Evolutionary conservation across 345 rosid species (phyloP).

Genomic region (Corymbia maculata): DNA sequence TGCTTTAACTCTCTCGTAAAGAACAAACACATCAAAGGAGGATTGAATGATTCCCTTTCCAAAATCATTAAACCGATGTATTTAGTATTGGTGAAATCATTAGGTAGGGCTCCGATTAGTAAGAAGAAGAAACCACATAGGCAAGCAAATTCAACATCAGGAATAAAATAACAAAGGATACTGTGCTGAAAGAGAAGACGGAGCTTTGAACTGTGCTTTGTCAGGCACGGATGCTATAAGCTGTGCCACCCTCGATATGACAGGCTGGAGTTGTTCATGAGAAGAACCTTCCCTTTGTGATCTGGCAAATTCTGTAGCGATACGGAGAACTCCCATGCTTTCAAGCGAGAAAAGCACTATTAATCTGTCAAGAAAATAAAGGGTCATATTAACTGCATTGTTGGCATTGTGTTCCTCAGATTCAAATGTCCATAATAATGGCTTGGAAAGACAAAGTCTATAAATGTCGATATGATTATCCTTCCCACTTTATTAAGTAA

Average conservation of each 20-base stretch:
- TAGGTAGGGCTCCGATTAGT: background rate
- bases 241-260: constrained; percentile 56
- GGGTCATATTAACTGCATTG: background rate
- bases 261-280: constrained; percentile 22
- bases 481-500: background rate
- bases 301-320: constrained; percentile 45
- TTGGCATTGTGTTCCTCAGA: background rate
- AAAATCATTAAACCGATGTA: background rate
- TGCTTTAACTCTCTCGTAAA: constrained; percentile 43
- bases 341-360: constrained; percentile 74
- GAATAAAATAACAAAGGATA: constrained; percentile 48
- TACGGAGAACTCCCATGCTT: constrained; percentile 51
- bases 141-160: background rate
- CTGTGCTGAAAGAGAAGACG: constrained; percentile 67
- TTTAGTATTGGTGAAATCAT: background rate
- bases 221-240: constrained; percentile 83
- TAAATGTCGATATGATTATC: background rate
- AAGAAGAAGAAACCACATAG: background rate
- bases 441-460: background rate
- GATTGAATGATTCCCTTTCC: background rate
- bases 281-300: constrained; percentile 10
- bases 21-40: constrained; percentile 14
- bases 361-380: constrained; percentile 34
- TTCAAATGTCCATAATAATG: background rate
- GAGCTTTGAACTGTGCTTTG: constrained; percentile 58